These are phyloP conservation scores for Geopyxis carbonaria DNA, from an alignment of 495 filamentous ascomycete genomes.

Conservation along the genomic window DNA sequence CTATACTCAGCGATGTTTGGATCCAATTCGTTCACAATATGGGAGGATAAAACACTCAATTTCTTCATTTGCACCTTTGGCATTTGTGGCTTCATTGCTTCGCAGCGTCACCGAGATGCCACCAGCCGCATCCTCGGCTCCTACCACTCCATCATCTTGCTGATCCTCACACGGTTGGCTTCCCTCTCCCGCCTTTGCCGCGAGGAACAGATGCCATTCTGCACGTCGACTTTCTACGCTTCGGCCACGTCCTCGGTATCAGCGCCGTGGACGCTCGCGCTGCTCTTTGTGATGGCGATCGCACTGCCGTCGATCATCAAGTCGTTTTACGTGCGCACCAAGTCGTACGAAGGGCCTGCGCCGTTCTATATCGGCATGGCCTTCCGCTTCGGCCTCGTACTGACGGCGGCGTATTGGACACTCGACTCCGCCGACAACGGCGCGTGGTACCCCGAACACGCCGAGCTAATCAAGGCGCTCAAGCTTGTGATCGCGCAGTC, in stretches of 20 bases:
- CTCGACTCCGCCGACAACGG: slow-evolving; percentile 83
- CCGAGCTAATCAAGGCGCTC: slow-evolving; percentile 49
- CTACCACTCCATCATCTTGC: slow-evolving; percentile 71
- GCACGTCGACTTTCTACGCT: slow-evolving; percentile 86
- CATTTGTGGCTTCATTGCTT: slow-evolving; percentile 48
- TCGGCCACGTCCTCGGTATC: slow-evolving; percentile 84
- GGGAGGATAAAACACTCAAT: slow-evolving; percentile 90
- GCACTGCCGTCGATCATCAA: slow-evolving; percentile 63
- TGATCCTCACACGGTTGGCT: slow-evolving; percentile 60
- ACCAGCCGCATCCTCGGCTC: slow-evolving; percentile 53
- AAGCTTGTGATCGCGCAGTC: slow-evolving; percentile 60
- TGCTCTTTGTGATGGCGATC: slow-evolving; percentile 58
- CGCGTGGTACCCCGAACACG: slow-evolving; percentile 54
- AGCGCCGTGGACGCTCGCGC: slow-evolving; percentile 69
- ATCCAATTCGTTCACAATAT: slow-evolving; percentile 95
- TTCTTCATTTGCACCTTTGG: slow-evolving; percentile 87
- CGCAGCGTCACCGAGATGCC: slow-evolving; percentile 46
- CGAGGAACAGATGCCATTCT: slow-evolving; percentile 96
- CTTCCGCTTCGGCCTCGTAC: slow-evolving; percentile 56
- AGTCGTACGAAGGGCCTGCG: slow-evolving; percentile 72
- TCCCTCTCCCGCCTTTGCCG: slow-evolving; percentile 87
- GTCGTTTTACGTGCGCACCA: slow-evolving; percentile 54
- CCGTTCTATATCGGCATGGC: slow-evolving; percentile 65
- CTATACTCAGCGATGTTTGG: slow-evolving; percentile 80
- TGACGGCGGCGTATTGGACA: slow-evolving; percentile 70